Evolutionary conservation across 495 filamentous ascomycete species (phyloP), one percentile per base, ranked within the genome.

Genomic region (Penicillium robsamsonii): DNA sequence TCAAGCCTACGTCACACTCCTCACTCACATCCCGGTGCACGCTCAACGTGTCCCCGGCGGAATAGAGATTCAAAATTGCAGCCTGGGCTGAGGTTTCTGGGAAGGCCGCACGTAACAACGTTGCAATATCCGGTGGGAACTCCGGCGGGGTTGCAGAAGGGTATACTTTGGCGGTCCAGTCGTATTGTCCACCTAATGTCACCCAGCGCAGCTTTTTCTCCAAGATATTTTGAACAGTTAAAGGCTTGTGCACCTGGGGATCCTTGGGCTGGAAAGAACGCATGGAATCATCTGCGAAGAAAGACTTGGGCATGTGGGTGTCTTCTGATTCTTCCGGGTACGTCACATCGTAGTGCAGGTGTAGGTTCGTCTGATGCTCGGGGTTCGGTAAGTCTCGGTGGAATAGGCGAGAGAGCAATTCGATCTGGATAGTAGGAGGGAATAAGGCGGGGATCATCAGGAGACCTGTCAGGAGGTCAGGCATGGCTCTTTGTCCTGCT

Each of bases 1-100:
- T 85, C 24, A 97, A 74, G 1, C 88, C 89, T 33, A 75, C 80
- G 54, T 87, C 81, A 43, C 83, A 84, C 57, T 86, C 79, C 70
- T 97, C 93, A 53, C 89, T 91, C 33, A 97, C 88, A 64, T 97
- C 93, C 0, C 94, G 85, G 70, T 97, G 93, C 62, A 92, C 78
- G 65, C 87, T 90, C 59, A 96, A 83, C 13, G 86, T 92, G 65
- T 97, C 93, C 30, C 90, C 88, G 0, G 93, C 88, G 1, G 84
- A 86, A 66, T 97, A 96, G 40, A 97, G 66, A 68, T 97, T 97
- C 56, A 96, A 80, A 24, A 97, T 97, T 25, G 93, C 94, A 10
- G 93, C 91, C 73, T 96, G 86, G 0, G 93, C 81, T 22, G 78
- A 74, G 18, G 89, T 89, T 35, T 84, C 81, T 0, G 88, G 86